These are phyloP conservation scores for Thermoascus crustaceus DNA, from an alignment of 2,329 filamentous ascomycete species.

Conservation along the genomic window DNA sequence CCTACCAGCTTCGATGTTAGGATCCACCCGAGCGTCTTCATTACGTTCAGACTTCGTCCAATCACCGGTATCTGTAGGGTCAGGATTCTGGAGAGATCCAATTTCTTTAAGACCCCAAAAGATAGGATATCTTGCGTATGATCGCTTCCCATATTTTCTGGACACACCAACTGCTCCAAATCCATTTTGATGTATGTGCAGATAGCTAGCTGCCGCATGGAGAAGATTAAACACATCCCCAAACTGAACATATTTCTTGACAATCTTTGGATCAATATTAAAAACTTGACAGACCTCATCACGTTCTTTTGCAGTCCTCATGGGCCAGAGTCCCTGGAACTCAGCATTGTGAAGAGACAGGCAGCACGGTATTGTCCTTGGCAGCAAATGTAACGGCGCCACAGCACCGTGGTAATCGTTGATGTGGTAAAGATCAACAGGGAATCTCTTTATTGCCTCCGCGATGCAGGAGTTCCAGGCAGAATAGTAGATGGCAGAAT, in stretches of 20 bases:
- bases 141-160: constrained; percentile 55
- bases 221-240: constrained; percentile 57
- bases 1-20: constrained; percentile 43
- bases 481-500: constrained; percentile 55
- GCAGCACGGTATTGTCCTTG: constrained; percentile 49
- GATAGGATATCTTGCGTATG: constrained; percentile 54
- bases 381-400: constrained; percentile 54
- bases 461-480: constrained; percentile 59
- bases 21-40: constrained; percentile 41
- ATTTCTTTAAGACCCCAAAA: constrained; percentile 55
- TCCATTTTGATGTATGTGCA: constrained; percentile 54
- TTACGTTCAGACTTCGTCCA: constrained; percentile 44
- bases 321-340: constrained; percentile 57
- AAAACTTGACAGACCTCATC: constrained; percentile 53
- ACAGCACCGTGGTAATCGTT: constrained; percentile 53
- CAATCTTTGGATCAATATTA: constrained; percentile 46
- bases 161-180: constrained; percentile 56
- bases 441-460: constrained; percentile 49
- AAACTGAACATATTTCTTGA: constrained; percentile 52
- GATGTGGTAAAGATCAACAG: constrained; percentile 52
- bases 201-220: constrained; percentile 53
- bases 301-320: constrained; percentile 48
- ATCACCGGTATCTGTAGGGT: constrained; percentile 51
- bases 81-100: constrained; percentile 53
- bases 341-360: constrained; percentile 57